Base-by-base conservation (phyloP, 768 basidiomycete genomes). In the Lyophyllum atratum region DNA sequence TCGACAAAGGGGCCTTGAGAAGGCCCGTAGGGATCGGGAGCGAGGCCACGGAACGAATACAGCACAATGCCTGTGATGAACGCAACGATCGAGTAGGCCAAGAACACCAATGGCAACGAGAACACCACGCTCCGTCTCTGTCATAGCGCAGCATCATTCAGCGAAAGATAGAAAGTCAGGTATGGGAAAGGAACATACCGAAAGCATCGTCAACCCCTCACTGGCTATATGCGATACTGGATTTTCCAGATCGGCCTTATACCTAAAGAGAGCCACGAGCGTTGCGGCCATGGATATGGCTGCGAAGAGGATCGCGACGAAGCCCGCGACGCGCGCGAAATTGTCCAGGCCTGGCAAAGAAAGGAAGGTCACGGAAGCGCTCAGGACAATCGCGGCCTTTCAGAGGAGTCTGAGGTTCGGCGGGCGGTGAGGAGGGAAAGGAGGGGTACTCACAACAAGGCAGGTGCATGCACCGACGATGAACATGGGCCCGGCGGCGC, bases 311-410 rank as follows among this genome's bases (percentile, higher is more conserved):
- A 89, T 82, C 29, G 89, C 84, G 14, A 90, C 75, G 62, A 93
- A 79, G 29, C 84, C 86, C 22, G 85, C 81, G 47, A 85, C 76
- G 54, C 90, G 81, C 54, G 86, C 74, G 59, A 86, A 60, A 56
- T 75, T 80, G 68, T 87, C 86, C 70, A 93, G 62, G 37, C 86
- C 88, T 63, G 92, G 90, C 52, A 93, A 79, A 49, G 89, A 83
- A 67, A 93, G 80, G 73, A 92, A 86, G 25, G 90, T 92, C 55
- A 92, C 87, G 39, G 90, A 89, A 29, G 90, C 87, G 62, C 92
- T 92, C 56, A 93, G 75, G 22, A 92, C 80, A 56, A 92, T 80
- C 26, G 91, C 91, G 64, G 90, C 89, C 91, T 93, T n/a, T 69
- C 47, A 59, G 59, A 24, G 63, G 48, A 53, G 57, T 46, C 58